Base-by-base conservation (phyloP, 202 grass and related monocot species). In the Panicum hallii region DNA sequence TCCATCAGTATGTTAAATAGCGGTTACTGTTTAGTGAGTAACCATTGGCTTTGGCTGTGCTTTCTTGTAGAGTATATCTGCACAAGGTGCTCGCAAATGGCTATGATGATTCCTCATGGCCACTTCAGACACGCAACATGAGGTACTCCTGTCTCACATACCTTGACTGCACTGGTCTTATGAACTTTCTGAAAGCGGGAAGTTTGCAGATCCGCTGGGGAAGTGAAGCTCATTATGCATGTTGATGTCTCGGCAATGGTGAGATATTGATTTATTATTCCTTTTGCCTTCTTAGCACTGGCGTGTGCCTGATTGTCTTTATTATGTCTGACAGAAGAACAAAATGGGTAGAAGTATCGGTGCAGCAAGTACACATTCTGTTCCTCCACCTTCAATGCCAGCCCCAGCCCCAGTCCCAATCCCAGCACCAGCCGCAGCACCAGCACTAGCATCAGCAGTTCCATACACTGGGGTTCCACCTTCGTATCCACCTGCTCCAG, bases 161-260 rank as follows among this genome's bases (percentile, higher is more conserved):
- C 71, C 47, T 78, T 85, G 55, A 67, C 17, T 1, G 23, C 62
- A 55, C 82, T 76, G 71, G 1, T 44, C 70, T 75, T 64, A 10
- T 67, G 38, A 70, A 84, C 65, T 77, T 94, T 63, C 53, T 82
- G 40, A 80, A 28, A 65, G 9, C 34, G 19, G 75, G 5, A 44
- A 44, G 49, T 70, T 75, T 87, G 42, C 74, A 98, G 95, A 82
- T 88, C 85, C 74, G 93, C 87, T 13, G 93, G 95, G 69, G 92
- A 93, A 79, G 85, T 95, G 53, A 92, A 83, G 28, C 79, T 98
- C 34, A 92, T 98, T 64, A 86, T 98, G 95, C 91, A 95, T 60
- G 83, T 89, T 47, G 86, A 94, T 90, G 87, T 93, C 50, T 88
- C 81, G 54, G 90, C 90, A 85, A 87, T 67, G 87, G 80, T 90